Conservation (phyloP, 495 filamentous ascomycete species). For the Cercophora sp. region DNA sequence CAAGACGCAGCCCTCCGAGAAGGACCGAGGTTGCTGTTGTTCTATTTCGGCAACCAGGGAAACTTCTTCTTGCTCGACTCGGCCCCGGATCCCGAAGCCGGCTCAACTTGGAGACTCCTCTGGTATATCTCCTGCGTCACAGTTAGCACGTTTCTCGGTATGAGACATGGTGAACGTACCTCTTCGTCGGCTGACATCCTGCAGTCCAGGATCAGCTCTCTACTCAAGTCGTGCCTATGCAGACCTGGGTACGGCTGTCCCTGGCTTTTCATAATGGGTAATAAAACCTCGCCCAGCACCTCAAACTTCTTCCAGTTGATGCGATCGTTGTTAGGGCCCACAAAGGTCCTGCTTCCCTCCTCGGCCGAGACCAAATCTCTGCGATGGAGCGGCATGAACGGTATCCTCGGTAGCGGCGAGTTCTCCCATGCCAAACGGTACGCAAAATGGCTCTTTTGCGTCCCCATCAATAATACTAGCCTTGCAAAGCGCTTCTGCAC, state of each 20-base stretch:
- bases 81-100: constrained; percentile 29
- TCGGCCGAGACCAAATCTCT: constrained; percentile 88
- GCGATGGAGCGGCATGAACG: constrained; percentile 87
- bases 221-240: constrained; percentile 58
- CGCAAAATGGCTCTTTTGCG: constrained; percentile 83
- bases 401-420: constrained; percentile 81
- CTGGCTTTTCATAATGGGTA: constrained; percentile 87
- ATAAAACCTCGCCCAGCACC: constrained; percentile 86
- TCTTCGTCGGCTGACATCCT: constrained; percentile 57
- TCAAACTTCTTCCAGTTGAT: constrained; percentile 99
- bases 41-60: constrained; percentile 50
- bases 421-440: constrained; percentile 98
- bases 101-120: constrained; percentile 54
- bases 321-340: constrained; percentile 66
- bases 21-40: neutral
- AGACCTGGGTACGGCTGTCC: constrained; percentile 74
- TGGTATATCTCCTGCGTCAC: constrained; percentile 55
- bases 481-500: constrained; percentile 80
- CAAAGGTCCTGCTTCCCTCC: constrained; percentile 85
- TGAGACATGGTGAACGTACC: constrained; percentile 30
- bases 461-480: constrained; percentile 87
- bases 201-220: constrained; percentile 68
- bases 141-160: neutral
- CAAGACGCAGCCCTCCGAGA: no score
- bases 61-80: constrained; percentile 53